A percentile compares a stretch with the other conserved stretches of the same genome.
Conservation (phyloP, 805 yeast genomes). For the Wickerhamomyces subpelliculosus region DNA sequence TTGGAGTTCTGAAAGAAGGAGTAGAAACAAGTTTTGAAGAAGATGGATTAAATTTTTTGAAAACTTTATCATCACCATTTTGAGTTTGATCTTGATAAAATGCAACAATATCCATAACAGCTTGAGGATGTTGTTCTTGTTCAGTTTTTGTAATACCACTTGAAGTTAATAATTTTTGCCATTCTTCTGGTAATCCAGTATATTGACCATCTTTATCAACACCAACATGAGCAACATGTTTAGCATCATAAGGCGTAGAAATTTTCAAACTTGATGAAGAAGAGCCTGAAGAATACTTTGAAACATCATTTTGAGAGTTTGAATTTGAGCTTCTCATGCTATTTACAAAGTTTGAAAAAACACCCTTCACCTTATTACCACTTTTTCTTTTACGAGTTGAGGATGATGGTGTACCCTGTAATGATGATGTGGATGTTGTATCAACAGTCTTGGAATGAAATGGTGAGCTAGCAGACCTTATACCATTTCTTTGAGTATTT, state of each 20-base stretch:
- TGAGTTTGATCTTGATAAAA: constrained; percentile 63
- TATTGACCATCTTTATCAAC: constrained; percentile 80
- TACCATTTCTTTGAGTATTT: constrained; percentile 7
- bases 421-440: not conserved
- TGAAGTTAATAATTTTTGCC: constrained; percentile 78
- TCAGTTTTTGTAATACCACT: constrained; percentile 86
- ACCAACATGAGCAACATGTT: constrained; percentile 91
- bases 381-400: constrained; percentile 27
- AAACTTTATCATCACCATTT: constrained; percentile 33
- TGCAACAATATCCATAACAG: constrained; percentile 85
- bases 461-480: constrained; percentile 20
- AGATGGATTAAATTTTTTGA: constrained; percentile 30
- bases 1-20: constrained; percentile 29
- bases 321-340: constrained; percentile 36
- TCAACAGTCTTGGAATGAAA: constrained; percentile 9
- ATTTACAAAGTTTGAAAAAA: constrained; percentile 41
- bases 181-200: constrained; percentile 88
- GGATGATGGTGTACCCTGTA: too few species aligned
- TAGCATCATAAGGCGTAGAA: constrained; percentile 86
- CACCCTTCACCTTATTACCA: constrained; percentile 51
- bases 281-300: constrained; percentile 9
- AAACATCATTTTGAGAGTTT: constrained; percentile 10
- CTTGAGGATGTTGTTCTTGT: constrained; percentile 88
- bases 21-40: constrained; percentile 21
- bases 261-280: constrained; percentile 39